Evolutionary conservation across 2,329 filamentous ascomycete genomes (phyloP), one percentile per base, ranked within the genome.

Genomic region (Xylaria sp.): DNA sequence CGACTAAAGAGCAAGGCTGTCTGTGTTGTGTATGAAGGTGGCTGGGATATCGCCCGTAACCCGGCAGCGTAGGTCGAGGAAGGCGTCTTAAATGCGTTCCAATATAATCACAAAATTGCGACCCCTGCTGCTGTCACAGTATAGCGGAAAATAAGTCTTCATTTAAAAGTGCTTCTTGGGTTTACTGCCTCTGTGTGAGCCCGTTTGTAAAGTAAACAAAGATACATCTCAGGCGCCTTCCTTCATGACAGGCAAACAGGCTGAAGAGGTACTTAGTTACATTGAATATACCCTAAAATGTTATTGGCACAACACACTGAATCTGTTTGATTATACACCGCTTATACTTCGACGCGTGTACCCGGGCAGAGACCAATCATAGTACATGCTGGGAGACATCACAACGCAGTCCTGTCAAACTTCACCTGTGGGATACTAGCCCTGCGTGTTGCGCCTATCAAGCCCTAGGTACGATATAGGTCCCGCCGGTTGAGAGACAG

Each of bases 401-500:
- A n/a, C 65, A 67, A 67, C 54, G 46, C 54, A 49, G 23, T 55
- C n/a, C n/a, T 10, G 36, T 52, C 43, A 33, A 25, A 33, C 23
- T 20, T 36, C 28, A 46, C 33, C 36, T 28, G 5, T 25, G 46
- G 25, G 20, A 64, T n/a, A 10, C 48, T 0, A 55, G 9, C 39
- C 46, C 2, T 3, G 2, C 12, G 43, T 41, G 23, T 20, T 25
- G 36, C 15, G 9, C 39, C 15, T 18, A 5, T 25, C 39, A 2
- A 28, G 36, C 3, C 7, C 6, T 9, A 28, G 28, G 28, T 5
- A 28, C 3, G 28, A n/a, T n/a, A n/a, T n/a, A n/a, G n/a, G n/a
- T n/a, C n/a, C 31, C 31, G 31, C 31, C 7, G 31, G 3, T 31
- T 31, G 31, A 54, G 51, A 33, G 9, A 54, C 13, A 33, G 3